These are phyloP conservation scores for Colletotrichum paranaense DNA, from an alignment of 2,329 filamentous ascomycete genomes.

Conservation along the genomic window DNA sequence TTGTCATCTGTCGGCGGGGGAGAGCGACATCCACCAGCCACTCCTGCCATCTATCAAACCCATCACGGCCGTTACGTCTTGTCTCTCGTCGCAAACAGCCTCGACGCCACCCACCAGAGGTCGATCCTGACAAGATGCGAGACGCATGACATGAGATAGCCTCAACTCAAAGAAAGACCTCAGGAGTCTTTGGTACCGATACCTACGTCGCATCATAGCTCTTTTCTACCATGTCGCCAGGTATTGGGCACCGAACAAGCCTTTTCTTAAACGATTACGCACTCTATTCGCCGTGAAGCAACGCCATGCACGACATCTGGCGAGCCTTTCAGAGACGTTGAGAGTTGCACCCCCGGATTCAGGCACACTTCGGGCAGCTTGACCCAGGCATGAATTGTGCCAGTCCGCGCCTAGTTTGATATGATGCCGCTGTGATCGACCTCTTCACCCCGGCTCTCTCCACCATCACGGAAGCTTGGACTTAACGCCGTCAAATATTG, in stretches of 20 bases:
- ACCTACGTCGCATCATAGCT: background rate
- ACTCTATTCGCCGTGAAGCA: background rate
- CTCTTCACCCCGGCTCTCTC: conserved; percentile 6
- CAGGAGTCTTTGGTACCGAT: background rate
- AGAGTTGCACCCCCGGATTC: conserved; percentile 9
- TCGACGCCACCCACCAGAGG: background rate
- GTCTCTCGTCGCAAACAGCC: conserved; percentile 10
- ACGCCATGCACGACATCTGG: conserved; percentile 26
- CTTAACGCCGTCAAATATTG: conserved; percentile 28
- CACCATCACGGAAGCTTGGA: conserved; percentile 21
- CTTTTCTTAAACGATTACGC: background rate
- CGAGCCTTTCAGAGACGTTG: conserved; percentile 5
- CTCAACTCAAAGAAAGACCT: background rate
- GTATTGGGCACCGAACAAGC: background rate
- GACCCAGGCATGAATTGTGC: background rate
- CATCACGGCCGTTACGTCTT: background rate
- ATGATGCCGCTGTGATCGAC: conserved; percentile 18
- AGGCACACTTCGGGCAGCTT: conserved; percentile 17
- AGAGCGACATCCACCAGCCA: conserved; percentile 19
- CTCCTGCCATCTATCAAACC: conserved; percentile 25
- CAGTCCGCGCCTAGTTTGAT: conserved; percentile 1
- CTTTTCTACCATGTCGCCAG: background rate
- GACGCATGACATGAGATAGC: background rate
- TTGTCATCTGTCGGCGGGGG: conserved; percentile 18
- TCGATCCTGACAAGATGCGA: background rate